These are phyloP conservation scores for Naganishia randhawae DNA, from an alignment of 768 basidiomycete genomes.

Conservation along the genomic window DNA sequence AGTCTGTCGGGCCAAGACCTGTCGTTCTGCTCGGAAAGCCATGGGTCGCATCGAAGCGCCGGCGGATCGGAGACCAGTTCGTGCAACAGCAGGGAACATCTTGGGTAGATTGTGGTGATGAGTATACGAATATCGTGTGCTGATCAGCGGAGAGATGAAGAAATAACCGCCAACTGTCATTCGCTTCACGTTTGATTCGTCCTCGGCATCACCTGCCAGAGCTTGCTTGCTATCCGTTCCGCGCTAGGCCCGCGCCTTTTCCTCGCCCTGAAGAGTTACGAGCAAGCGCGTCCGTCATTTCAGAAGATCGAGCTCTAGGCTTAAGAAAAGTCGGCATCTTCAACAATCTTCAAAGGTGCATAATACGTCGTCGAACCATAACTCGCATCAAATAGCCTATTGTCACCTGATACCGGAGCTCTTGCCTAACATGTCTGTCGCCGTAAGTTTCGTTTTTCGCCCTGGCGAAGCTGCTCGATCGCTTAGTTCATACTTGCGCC, in stretches of 20 bases:
- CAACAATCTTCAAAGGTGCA: background rate
- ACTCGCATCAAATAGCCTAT: background rate
- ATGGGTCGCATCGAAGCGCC: conserved; percentile 23
- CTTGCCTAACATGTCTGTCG: conserved; percentile 1
- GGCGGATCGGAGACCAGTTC: conserved; percentile 29
- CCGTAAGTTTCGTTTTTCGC: background rate
- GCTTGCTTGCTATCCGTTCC: too few species aligned
- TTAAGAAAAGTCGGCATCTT: conserved; percentile 3
- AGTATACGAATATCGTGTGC: background rate
- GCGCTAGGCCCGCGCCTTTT: too few species aligned
- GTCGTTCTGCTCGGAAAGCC: conserved; percentile 23
- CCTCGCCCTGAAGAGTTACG: background rate
- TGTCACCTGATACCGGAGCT: background rate
- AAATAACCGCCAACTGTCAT: background rate
- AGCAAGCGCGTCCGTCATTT: background rate
- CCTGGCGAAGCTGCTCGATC: background rate
- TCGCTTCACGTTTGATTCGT: conserved; percentile 10
- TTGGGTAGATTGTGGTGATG: background rate
- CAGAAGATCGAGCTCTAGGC: background rate
- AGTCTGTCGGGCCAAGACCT: conserved; percentile 24
- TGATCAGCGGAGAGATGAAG: background rate
- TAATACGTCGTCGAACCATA: background rate
- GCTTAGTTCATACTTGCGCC: background rate
- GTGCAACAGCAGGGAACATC: conserved; percentile 30
- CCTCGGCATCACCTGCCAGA: background rate